Evolutionary conservation across 2,329 filamentous ascomycete species (phyloP), one percentile per base, ranked within the genome.

Genomic region (Trichoderma atroviride): DNA sequence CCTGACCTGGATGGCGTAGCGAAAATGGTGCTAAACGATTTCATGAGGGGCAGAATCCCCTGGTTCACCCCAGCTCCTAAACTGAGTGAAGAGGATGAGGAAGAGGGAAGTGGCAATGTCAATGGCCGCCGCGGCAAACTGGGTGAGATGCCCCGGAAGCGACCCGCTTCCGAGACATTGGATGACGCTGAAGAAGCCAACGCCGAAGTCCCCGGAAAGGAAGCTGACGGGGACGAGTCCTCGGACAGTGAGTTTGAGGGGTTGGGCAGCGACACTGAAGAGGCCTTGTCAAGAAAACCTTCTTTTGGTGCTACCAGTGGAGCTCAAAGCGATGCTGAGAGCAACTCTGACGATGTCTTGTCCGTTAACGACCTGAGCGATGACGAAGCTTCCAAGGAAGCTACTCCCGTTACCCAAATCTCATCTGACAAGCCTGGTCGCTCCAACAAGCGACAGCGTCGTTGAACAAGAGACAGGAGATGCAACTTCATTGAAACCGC

Each of bases 11-110:
- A 98, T 75, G 94, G 94, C 75, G 94, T 97, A 59, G 96, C 96
- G 1, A 97, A 97, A 81, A 97, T 97, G 89, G 92, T 99, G 0
- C 83, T 99, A 70, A 98, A 97, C 76, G 96, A 99, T 77, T 99
- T 98, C 78, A 88, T 98, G 76, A 85, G 96, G 72, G 96, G 96
- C 69, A 97, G 95, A 81, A 92, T 98, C 31, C 96, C 96, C 1
- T 99, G 96, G 96, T 99, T 94, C 77, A 96, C 92, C 0, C 89
- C 93, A 10, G 90, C 94, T 11, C 93, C 94, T 9, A 66, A 61
- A 40, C 13, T 47, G n/a, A 47, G 24, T 2, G 83, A 82, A 16
- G 81, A 82, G 3, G 86, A 87, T 11, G 83, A 83, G 7, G 43
- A 50, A 16, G 83, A 83, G 5, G 83, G 81, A 16, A 81, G 81